Evolutionary conservation across 2,329 filamentous ascomycete species (phyloP).

Genomic region (Trichophaea hybrida): DNA sequence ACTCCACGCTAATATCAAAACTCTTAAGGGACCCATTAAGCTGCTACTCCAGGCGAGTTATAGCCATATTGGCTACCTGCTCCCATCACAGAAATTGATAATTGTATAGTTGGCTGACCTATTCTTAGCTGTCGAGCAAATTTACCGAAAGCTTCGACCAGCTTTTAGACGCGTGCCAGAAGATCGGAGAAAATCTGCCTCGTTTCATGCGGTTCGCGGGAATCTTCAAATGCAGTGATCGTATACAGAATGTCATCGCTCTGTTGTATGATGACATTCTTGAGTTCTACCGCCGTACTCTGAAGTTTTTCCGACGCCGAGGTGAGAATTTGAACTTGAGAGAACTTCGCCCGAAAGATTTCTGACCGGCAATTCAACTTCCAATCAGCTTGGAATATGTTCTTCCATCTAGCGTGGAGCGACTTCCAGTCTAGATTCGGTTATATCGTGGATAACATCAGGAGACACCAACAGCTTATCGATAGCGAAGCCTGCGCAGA

Average conservation of each 20-base stretch:
- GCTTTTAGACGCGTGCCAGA: conserved; percentile 10
- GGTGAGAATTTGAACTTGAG: neutral
- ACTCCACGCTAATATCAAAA: neutral
- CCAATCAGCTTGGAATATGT: conserved; percentile 5
- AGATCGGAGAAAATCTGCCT: conserved; percentile 19
- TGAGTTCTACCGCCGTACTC: conserved; percentile 9
- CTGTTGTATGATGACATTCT: conserved; percentile 12
- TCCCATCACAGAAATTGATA: neutral
- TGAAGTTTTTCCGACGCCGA: conserved; percentile 10
- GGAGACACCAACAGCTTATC: conserved; percentile 8
- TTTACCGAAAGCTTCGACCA: conserved; percentile 15
- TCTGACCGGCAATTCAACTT: too few species aligned
- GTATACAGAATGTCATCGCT: conserved; percentile 12
- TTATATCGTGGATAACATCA: conserved; percentile 6
- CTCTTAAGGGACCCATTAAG: neutral
- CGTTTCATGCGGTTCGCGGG: conserved; percentile 7
- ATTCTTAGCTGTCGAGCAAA: conserved; percentile 7
- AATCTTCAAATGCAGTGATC: conserved; percentile 10
- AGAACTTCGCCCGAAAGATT: too few species aligned
- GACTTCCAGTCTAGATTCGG: conserved; percentile 6
- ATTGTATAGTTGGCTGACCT: neutral
- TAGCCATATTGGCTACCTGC: neutral
- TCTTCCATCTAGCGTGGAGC: conserved; percentile 8
- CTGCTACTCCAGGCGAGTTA: neutral
- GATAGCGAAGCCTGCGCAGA: conserved; percentile 11